These are phyloP conservation scores for Panicum hallii DNA, from an alignment of 202 grass and related monocot genomes.

Conservation along the genomic window DNA sequence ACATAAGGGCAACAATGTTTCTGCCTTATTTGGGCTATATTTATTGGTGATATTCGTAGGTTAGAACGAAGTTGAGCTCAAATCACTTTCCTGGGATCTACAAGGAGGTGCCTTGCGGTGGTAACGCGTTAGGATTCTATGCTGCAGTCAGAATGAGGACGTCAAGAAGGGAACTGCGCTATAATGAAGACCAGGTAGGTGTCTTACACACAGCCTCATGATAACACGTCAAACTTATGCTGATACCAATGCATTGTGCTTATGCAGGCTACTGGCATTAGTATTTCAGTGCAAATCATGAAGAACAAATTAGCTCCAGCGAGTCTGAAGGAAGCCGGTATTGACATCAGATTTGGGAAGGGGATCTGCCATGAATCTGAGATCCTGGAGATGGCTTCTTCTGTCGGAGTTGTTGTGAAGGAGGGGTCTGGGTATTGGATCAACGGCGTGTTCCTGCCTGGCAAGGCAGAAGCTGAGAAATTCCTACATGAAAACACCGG, in stretches of 20 bases:
- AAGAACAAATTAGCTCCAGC: constrained; percentile 92
- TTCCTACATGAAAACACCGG: constrained; percentile 64
- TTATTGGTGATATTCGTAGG: constrained; percentile 50
- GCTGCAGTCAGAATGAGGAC: constrained; percentile 89
- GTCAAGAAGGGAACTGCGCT: constrained; percentile 72
- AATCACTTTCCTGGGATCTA: constrained; percentile 43
- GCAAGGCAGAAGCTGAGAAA: constrained; percentile 66
- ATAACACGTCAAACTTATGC: constrained; percentile 9
- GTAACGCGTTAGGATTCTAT: constrained; percentile 90
- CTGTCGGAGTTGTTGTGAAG: constrained; percentile 63
- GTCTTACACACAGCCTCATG: background rate
- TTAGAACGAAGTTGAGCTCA: constrained; percentile 63
- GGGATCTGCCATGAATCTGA: constrained; percentile 78
- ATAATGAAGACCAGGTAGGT: constrained; percentile 70
- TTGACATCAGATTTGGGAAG: constrained; percentile 81
- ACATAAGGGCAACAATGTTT: background rate
- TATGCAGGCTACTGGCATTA: constrained; percentile 76
- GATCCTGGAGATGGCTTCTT: constrained; percentile 77
- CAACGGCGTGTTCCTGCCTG: constrained; percentile 54
- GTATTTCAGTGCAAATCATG: constrained; percentile 74
- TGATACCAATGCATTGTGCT: background rate
- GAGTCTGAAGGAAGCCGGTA: constrained; percentile 68
- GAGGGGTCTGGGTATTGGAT: constrained; percentile 83
- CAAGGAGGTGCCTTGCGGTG: constrained; percentile 82
- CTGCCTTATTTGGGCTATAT: constrained; percentile 5